Evolutionary conservation across 306 rosid species (phyloP), one percentile per base, ranked within the genome.

Genomic region (Vigna hirtella): DNA sequence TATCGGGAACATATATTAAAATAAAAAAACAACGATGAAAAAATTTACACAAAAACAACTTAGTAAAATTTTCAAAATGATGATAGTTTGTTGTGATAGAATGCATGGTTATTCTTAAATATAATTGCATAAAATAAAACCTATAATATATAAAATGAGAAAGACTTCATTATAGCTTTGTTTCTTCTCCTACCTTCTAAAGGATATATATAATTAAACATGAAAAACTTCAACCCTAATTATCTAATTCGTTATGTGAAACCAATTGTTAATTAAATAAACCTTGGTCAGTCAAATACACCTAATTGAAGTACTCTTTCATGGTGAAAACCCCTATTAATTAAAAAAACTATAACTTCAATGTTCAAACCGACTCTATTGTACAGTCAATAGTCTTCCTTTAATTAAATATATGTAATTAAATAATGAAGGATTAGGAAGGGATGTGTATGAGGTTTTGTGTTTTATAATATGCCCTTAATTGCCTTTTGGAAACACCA

Each of bases 171-270:
- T 5, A 30, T 24, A 12, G 50, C 49, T 72, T 62, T 22, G 67
- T 79, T 79, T 55, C 78, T 72, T 79, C 78, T 72, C 49, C 53
- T 9, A 72, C 47, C 72, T 50, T 79, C 51, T 42, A 43, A 55
- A 68, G 49, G 11, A 52, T 17, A 52, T 17, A 69, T 68, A 24
- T 10, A 20, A 22, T 22, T 73, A 12, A 68, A 8, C 17, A 42
- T 52, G 66, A n/a, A 76, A 22, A 11, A 7, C 34, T 11, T 55
- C 20, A 55, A 43, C 14, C 36, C 50, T 69, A 30, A 47, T 69
- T 32, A 17, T 78, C 48, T 47, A 48, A n/a, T 50, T 34, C 6
- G 10, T 59, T 24, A 17, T 43, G 45, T 43, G 4, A 22, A 22
- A 73, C 57, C 78, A 58, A n/a, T 18, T 36, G 7, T 5, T 1